Evolutionary conservation across 768 basidiomycete species (phyloP).

Genomic region (Tephrocybe sp.): DNA sequence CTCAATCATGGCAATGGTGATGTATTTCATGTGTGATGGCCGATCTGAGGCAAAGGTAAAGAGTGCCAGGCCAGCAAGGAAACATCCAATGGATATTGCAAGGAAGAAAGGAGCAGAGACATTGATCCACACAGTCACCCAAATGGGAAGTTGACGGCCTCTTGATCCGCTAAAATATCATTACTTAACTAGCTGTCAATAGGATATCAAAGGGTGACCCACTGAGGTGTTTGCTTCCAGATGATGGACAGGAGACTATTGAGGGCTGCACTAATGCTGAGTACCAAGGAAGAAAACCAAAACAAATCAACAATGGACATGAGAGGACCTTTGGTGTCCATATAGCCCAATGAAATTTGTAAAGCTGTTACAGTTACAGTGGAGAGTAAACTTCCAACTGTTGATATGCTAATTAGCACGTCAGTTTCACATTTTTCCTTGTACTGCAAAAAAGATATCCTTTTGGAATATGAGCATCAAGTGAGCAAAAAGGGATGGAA

Average conservation of each 20-base stretch:
- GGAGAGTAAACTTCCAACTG: slow-evolving; percentile 23
- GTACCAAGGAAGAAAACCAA: slow-evolving; percentile 21
- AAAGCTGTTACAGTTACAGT: slow-evolving; percentile 23
- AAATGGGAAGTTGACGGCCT: slow-evolving; percentile 5
- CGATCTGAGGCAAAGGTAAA: slow-evolving; percentile 10
- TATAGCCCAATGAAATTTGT: slow-evolving; percentile 12
- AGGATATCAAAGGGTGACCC: neutral
- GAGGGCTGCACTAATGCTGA: slow-evolving; percentile 21
- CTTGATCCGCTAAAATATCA: no score
- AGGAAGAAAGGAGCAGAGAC: slow-evolving; percentile 9
- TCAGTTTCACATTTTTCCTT: slow-evolving; percentile 14
- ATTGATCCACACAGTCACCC: slow-evolving; percentile 11
- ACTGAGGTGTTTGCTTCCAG: slow-evolving; percentile 22
- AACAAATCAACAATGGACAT: slow-evolving; percentile 14
- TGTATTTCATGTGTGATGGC: neutral
- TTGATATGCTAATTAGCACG: slow-evolving; percentile 11
- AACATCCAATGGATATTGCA: slow-evolving; percentile 6
- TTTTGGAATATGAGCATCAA: neutral
- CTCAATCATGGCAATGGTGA: slow-evolving; percentile 6
- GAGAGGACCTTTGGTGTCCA: neutral
- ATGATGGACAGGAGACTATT: slow-evolving; percentile 19
- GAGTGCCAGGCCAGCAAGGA: slow-evolving; percentile 8
- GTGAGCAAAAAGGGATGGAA: no score
- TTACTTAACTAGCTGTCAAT: no score
- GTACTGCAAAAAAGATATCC: slow-evolving; percentile 13